Conservation (phyloP, 1,284 basidiomycete species). For the Irpex lacteus region DNA sequence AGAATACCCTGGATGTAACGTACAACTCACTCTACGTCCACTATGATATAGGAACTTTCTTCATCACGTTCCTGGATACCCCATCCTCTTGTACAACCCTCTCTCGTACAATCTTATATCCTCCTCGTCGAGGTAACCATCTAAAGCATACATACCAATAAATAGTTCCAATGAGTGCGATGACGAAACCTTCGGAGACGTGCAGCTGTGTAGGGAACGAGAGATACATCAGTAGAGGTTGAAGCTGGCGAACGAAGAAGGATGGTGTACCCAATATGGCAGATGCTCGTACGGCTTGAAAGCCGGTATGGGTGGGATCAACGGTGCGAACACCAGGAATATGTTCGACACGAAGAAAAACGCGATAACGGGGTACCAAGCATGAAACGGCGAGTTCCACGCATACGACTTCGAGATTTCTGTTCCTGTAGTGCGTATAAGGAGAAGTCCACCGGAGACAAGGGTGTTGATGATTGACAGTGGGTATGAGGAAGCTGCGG, state of each 20-base stretch:
- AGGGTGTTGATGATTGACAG: slow-evolving; percentile 52
- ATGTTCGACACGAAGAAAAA: slow-evolving; percentile 64
- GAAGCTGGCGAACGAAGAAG: neutral
- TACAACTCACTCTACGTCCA: neutral
- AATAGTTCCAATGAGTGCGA: slow-evolving; percentile 48
- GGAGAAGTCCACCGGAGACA: slow-evolving; percentile 58
- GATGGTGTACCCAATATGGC: slow-evolving; percentile 55
- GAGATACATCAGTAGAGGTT: neutral
- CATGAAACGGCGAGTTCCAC: slow-evolving; percentile 64
- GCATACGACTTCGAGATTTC: slow-evolving; percentile 30
- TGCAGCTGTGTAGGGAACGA: slow-evolving; percentile 41
- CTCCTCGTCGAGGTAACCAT: slow-evolving; percentile 50
- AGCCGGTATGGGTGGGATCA: slow-evolving; percentile 54
- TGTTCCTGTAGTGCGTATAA: slow-evolving; percentile 49
- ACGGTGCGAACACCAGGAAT: slow-evolving; percentile 55
- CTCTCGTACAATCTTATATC: slow-evolving; percentile 49
- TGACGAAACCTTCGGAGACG: slow-evolving; percentile 43
- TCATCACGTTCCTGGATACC: slow-evolving; percentile 21
- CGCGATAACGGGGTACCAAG: slow-evolving; percentile 43
- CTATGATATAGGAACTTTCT: slow-evolving; percentile 3
- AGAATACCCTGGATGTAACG: neutral
- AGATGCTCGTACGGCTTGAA: slow-evolving; percentile 51
- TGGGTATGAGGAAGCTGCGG: neutral
- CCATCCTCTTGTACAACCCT: slow-evolving; percentile 53
- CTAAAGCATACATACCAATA: slow-evolving; percentile 61